These are phyloP conservation scores for Coprinopsis sp. DNA, from an alignment of 768 basidiomycete genomes.

Conservation along the genomic window DNA sequence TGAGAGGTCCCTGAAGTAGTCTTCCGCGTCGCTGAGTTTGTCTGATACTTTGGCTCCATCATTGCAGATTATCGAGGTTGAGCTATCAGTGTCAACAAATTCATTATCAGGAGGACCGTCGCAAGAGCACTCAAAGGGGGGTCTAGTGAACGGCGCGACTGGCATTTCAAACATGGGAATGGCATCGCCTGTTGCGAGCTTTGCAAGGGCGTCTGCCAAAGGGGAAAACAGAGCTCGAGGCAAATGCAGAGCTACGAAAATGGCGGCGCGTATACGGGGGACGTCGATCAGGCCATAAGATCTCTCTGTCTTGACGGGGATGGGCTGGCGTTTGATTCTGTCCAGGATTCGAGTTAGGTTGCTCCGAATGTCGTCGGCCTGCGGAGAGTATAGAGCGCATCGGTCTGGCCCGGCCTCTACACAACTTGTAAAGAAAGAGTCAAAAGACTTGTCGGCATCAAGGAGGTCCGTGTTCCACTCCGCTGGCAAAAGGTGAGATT, in stretches of 20 bases:
- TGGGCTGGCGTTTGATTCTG: slow-evolving; percentile 25
- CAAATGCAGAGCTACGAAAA: slow-evolving; percentile 31
- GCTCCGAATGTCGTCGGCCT: slow-evolving; percentile 25
- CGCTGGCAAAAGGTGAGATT: slow-evolving; percentile 20
- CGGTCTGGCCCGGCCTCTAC: slow-evolving; percentile 29
- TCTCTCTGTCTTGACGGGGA: slow-evolving; percentile 26
- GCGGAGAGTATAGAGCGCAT: slow-evolving; percentile 37
- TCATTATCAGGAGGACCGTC: slow-evolving; percentile 11
- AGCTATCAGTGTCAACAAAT: slow-evolving; percentile 15
- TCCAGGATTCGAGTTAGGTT: slow-evolving; percentile 33
- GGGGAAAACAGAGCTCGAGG: slow-evolving; percentile 30
- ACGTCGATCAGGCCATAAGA: slow-evolving; percentile 37
- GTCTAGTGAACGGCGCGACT: slow-evolving; percentile 2
- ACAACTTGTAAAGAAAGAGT: slow-evolving; percentile 33
- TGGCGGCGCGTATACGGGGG: slow-evolving; percentile 18
- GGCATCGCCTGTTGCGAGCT: slow-evolving; percentile 29
- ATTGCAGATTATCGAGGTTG: slow-evolving; percentile 26
- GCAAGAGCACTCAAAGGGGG: slow-evolving; percentile 29
- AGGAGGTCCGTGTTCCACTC: slow-evolving; percentile 31
- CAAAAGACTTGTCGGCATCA: slow-evolving; percentile 33
- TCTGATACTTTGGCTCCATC: slow-evolving; percentile 30
- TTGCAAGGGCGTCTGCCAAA: slow-evolving; percentile 33
- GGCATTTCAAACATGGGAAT: slow-evolving; percentile 22
- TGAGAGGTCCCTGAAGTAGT: slow-evolving; percentile 23
- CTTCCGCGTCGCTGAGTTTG: slow-evolving; percentile 22